A percentile compares a stretch with the other conserved stretches of the same genome.
Conservation (phyloP, 371 early-diverging fungal species). For the Circinella umbellata region DNA sequence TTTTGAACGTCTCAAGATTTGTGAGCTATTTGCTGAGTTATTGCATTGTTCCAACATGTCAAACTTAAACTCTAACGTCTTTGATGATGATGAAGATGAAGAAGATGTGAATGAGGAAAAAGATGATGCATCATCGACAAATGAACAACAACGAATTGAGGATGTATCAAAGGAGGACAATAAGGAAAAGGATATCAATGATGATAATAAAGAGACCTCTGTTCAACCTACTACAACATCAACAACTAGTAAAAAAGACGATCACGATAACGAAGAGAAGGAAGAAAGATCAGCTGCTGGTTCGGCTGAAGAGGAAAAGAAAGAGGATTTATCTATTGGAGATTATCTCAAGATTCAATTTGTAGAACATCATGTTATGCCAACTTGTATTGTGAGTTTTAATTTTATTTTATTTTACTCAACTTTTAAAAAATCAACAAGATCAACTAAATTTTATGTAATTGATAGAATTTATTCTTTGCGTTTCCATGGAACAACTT, state of each 20-base stretch:
- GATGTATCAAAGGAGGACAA: background rate
- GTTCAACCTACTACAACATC: background rate
- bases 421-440: background rate
- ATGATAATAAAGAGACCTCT: background rate
- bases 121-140: conserved; percentile 7
- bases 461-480: conserved; percentile 77
- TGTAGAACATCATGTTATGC: conserved; percentile 66
- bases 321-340: conserved; percentile 55
- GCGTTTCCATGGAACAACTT: conserved; percentile 95
- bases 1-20: conserved; percentile 90
- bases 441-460: background rate
- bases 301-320: conserved; percentile 10
- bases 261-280: background rate
- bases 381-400: conserved; percentile 55
- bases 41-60: conserved; percentile 88
- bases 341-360: conserved; percentile 72
- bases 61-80: conserved; percentile 49
- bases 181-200: background rate
- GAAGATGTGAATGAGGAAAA: conserved; percentile 12
- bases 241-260: background rate
- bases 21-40: conserved; percentile 96
- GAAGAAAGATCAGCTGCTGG: background rate
- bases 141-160: background rate
- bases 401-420: background rate
- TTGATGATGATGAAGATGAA: conserved; percentile 9